Evolutionary conservation across 2,329 filamentous ascomycete species (phyloP).

Genomic region (Elsinoe necatrix): DNA sequence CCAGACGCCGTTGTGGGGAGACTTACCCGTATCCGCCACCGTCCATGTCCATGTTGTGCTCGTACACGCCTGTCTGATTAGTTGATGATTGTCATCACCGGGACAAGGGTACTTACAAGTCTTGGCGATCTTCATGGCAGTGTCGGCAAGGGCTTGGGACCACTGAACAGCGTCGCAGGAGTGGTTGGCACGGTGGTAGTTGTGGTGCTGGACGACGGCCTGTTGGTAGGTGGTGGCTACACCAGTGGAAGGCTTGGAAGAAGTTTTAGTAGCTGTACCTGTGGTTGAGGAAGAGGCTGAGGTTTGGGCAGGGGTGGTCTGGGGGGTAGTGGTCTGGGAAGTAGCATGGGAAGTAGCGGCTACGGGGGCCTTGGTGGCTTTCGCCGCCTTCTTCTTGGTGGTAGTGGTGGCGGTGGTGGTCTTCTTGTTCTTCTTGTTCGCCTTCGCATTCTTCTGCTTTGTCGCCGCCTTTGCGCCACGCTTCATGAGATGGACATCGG

Average conservation of each 20-base stretch:
- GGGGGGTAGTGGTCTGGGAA: slow-evolving; percentile 1
- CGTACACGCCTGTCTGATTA: slow-evolving; percentile 60
- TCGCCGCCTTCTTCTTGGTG: slow-evolving; percentile 13
- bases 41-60: slow-evolving; percentile 60
- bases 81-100: too few relatives aligned
- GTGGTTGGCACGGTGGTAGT: slow-evolving; percentile 78
- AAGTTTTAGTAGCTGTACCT: slow-evolving; percentile 15
- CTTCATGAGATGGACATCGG: slow-evolving; percentile 12
- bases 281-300: not conserved
- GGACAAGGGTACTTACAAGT: not conserved
- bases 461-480: slow-evolving; percentile 3
- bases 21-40: slow-evolving; percentile 58
- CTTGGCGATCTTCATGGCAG: slow-evolving; percentile 56
- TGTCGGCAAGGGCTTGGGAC: slow-evolving; percentile 54
- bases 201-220: slow-evolving; percentile 64
- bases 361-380: slow-evolving; percentile 7
- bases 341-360: too few relatives aligned
- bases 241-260: slow-evolving; percentile 13
- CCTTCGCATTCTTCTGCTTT: slow-evolving; percentile 12
- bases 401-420: slow-evolving; percentile 13
- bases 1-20: too few relatives aligned
- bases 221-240: slow-evolving; percentile 26
- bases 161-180: slow-evolving; percentile 57
- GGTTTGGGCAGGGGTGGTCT: slow-evolving; percentile 8
- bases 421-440: slow-evolving; percentile 7